Evolutionary conservation across 495 filamentous ascomycete species (phyloP).

Genomic region (Aspergillus mulundensis): DNA sequence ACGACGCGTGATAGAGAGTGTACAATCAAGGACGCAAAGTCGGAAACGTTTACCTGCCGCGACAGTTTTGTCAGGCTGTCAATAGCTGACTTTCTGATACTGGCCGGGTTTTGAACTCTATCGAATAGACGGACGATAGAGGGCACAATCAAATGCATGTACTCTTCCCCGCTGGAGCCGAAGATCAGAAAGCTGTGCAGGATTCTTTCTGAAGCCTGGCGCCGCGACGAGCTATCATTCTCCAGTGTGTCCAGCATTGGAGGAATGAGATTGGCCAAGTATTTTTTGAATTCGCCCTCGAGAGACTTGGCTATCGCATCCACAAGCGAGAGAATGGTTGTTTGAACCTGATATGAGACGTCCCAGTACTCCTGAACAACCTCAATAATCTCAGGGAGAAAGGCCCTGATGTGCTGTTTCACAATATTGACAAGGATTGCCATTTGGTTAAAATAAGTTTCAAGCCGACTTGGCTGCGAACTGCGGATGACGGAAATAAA

Average conservation of each 20-base stretch:
- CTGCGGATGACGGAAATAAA: conserved; percentile 82
- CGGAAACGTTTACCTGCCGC: conserved; percentile 93
- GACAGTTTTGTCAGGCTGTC: conserved; percentile 94
- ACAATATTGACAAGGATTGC: conserved; percentile 92
- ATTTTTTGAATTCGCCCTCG: conserved; percentile 95
- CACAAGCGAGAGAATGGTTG: conserved; percentile 84
- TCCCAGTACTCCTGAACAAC: conserved; percentile 87
- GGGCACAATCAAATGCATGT: conserved; percentile 98
- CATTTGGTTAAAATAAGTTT: conserved; percentile 95
- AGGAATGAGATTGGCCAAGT: conserved; percentile 81
- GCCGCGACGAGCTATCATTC: conserved; percentile 65
- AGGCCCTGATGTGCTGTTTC: conserved; percentile 89
- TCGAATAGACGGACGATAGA: conserved; percentile 92
- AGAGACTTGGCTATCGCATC: conserved; percentile 90
- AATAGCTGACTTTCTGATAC: conserved; percentile 81
- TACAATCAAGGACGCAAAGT: conserved; percentile 91
- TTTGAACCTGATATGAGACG: conserved; percentile 67
- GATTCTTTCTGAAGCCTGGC: conserved; percentile 79
- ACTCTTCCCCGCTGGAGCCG: conserved; percentile 92
- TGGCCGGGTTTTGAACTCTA: conserved; percentile 68
- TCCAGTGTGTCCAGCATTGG: conserved; percentile 93
- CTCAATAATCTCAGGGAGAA: conserved; percentile 74
- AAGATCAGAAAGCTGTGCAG: conserved; percentile 94
- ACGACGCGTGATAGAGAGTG: conserved; percentile 83
- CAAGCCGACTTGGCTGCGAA: conserved; percentile 67